A percentile compares a stretch with the other conserved stretches of the same genome.
phyloP scores from a whole-genome alignment of 306 rosid species.

The Quercus dentata region DNA sequence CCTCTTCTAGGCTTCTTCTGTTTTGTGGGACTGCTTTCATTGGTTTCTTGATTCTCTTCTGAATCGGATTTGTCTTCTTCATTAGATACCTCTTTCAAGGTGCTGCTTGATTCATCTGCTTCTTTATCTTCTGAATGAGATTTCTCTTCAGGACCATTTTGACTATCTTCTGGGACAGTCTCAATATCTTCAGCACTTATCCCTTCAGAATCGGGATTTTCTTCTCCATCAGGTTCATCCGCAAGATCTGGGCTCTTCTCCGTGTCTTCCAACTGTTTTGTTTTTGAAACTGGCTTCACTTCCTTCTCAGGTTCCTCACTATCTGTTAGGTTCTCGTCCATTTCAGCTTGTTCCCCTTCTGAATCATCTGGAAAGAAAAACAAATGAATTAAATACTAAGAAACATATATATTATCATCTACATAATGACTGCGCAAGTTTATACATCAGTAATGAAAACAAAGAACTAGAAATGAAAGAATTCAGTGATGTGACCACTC shows the following conservation, averaged over 20 bases:
- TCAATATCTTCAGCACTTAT: constrained; percentile 40
- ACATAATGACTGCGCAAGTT: background rate
- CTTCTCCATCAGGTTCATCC: constrained; percentile 53
- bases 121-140: constrained; percentile 50
- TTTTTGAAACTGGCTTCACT: constrained; percentile 44
- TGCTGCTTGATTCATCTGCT: constrained; percentile 42
- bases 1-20: constrained; percentile 27
- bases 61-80: constrained; percentile 41
- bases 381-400: background rate
- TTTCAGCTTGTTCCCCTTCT: constrained; percentile 54
- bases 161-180: constrained; percentile 34
- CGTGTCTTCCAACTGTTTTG: constrained; percentile 30
- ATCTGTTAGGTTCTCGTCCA: constrained; percentile 29
- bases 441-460: background rate
- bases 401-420: background rate
- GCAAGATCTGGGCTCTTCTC: constrained; percentile 26
- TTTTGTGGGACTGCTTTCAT: constrained; percentile 32
- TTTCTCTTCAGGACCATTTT: constrained; percentile 37
- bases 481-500: background rate
- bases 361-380: constrained; percentile 46
- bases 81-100: constrained; percentile 37
- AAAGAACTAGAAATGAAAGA: background rate
- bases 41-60: constrained; percentile 43
- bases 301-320: constrained; percentile 48
- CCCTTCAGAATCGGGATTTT: constrained; percentile 39